These are phyloP conservation scores for Globisporangium heterothallicum DNA, from an alignment of 352 stramenopile species.

Conservation along the genomic window DNA sequence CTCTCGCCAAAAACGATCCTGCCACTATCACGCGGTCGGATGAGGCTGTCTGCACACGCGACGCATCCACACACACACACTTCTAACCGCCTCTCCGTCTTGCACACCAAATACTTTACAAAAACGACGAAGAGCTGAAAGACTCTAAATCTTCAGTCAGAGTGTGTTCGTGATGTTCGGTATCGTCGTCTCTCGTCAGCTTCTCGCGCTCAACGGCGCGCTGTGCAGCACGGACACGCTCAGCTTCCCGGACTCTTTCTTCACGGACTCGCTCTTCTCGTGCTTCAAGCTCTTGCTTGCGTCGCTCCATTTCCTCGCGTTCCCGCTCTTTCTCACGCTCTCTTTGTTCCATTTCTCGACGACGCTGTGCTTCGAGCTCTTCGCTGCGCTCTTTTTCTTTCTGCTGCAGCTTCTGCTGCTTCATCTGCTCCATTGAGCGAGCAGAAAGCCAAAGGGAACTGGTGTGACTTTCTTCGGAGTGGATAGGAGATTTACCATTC, in stretches of 20 bases:
- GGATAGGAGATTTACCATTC: constrained; percentile 43
- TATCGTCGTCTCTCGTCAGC: constrained; percentile 50
- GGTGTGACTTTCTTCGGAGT: constrained; percentile 58
- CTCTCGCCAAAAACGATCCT: neutral
- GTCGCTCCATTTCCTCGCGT: constrained; percentile 62
- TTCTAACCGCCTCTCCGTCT: neutral
- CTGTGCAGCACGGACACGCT: constrained; percentile 45
- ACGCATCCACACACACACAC: constrained; percentile 4
- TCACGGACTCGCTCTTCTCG: constrained; percentile 54
- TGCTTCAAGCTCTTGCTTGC: constrained; percentile 49
- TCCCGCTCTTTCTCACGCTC: constrained; percentile 67
- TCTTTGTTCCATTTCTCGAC: constrained; percentile 54
- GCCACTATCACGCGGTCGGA: neutral
- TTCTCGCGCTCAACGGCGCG: constrained; percentile 66
- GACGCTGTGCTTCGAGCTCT: constrained; percentile 61
- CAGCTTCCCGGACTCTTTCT: constrained; percentile 51
- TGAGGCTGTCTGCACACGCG: constrained; percentile 1
- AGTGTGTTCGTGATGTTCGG: constrained; percentile 64
- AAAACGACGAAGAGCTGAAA: constrained; percentile 87
- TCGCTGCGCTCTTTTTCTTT: constrained; percentile 74
- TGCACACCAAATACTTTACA: constrained; percentile 33
- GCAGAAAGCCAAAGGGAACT: constrained; percentile 83
- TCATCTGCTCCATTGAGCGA: constrained; percentile 83
- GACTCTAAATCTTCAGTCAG: constrained; percentile 77
- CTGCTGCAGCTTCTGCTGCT: constrained; percentile 83